Evolutionary conservation across 192 early-diverging fungal genomes (phyloP).

Genomic region (Haplosporangium gracile): DNA sequence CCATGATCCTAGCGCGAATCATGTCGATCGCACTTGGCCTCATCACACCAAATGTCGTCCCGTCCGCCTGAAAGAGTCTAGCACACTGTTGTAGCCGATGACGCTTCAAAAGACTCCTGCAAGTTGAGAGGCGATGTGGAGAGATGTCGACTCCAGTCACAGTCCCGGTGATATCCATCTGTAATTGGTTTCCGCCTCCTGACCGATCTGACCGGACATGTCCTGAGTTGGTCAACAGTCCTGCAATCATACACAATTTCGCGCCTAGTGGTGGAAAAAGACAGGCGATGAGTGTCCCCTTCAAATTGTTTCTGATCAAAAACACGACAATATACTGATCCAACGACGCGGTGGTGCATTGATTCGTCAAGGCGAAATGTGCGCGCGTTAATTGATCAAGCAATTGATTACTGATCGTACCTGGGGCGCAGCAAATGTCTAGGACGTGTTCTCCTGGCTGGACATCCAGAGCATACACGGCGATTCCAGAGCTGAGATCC

Average conservation of each 20-base stretch:
- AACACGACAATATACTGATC: too few species aligned
- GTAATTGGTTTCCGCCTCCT: conserved; percentile 21
- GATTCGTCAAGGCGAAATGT: neutral
- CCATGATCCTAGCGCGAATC: conserved; percentile 40
- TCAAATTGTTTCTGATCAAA: neutral
- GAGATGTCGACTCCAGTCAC: conserved; percentile 95
- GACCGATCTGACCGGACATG: conserved; percentile 32
- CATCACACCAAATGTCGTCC: conserved; percentile 78
- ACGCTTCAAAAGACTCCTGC: conserved; percentile 80
- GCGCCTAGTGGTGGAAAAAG: conserved; percentile 60
- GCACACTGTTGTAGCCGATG: conserved; percentile 67
- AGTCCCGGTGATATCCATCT: conserved; percentile 73
- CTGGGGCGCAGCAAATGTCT: conserved; percentile 91
- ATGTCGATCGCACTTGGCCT: conserved; percentile 73
- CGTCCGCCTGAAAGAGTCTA: conserved; percentile 86
- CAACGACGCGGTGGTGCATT: too few species aligned
- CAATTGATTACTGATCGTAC: neutral
- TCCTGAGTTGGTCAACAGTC: conserved; percentile 71
- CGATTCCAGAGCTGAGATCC: conserved; percentile 89
- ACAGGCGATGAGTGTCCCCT: neutral
- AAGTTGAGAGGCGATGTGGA: conserved; percentile 77
- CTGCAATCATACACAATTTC: conserved; percentile 87
- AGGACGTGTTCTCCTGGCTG: conserved; percentile 86
- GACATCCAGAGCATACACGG: conserved; percentile 82
- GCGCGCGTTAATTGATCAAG: neutral